Percentiles rank a stretch among this genome's conserved stretches.
These are phyloP conservation scores for Xylariales sp. DNA, from an alignment of 2,329 filamentous ascomycete species.

Conservation along the genomic window DNA sequence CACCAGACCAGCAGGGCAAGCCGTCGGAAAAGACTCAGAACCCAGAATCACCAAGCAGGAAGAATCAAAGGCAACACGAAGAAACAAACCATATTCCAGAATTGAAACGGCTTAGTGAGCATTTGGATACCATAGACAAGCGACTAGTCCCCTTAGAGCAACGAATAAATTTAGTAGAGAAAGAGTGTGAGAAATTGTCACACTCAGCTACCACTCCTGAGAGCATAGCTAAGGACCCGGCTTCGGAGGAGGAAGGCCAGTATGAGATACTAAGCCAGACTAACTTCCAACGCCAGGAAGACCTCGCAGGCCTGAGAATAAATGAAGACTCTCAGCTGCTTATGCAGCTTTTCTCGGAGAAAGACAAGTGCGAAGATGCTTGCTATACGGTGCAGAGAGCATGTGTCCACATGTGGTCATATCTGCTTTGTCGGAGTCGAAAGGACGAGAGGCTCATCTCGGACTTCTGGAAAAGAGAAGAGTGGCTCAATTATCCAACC, in stretches of 20 bases:
- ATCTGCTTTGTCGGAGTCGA: slow-evolving; percentile 36
- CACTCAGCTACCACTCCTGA: slow-evolving; percentile 28
- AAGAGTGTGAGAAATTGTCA: slow-evolving; percentile 28
- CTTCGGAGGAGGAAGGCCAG: slow-evolving; percentile 32
- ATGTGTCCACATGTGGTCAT: slow-evolving; percentile 40
- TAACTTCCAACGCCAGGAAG: slow-evolving; percentile 36
- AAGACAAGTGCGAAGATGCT: slow-evolving; percentile 38
- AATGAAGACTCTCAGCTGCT: slow-evolving; percentile 34
- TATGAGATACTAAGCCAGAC: slow-evolving; percentile 37
- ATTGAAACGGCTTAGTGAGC: slow-evolving; percentile 25
- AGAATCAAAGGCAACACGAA: slow-evolving; percentile 5
- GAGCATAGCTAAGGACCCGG: slow-evolving; percentile 22
- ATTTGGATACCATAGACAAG: slow-evolving; percentile 34
- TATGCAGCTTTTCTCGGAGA: slow-evolving; percentile 39
- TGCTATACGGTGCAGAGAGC: slow-evolving; percentile 40
- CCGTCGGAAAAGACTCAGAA: slow-evolving; percentile 7
- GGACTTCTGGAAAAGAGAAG: slow-evolving; percentile 36
- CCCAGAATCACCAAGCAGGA: slow-evolving; percentile 15
- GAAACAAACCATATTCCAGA: slow-evolving; percentile 17
- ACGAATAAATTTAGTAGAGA: slow-evolving; percentile 29
- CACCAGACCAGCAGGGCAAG: slow-evolving; percentile 20
- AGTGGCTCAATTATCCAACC: slow-evolving; percentile 36
- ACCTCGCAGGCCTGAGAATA: slow-evolving; percentile 30
- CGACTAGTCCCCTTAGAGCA: slow-evolving; percentile 35
- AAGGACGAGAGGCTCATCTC: slow-evolving; percentile 35